Base-by-base conservation (phyloP, 2,329 filamentous ascomycete genomes). In the Aspergillus pseudonomiae region DNA sequence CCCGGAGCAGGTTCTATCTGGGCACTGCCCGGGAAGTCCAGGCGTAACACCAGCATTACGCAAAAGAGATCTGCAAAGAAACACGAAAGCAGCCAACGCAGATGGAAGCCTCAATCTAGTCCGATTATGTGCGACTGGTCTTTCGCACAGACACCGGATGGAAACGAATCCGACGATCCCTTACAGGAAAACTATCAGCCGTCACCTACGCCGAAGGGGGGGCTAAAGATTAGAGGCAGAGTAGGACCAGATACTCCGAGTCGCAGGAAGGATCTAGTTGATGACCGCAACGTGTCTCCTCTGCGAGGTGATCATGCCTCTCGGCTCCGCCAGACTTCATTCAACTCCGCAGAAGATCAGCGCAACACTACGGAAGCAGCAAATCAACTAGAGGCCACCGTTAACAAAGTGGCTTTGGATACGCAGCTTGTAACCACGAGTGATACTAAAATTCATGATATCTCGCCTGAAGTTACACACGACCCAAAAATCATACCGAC, bases 161-260 rank as follows among this genome's bases (percentile, higher is more conserved):
- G 70, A 57, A 75, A 71, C 59, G 78, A 80, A 64, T 80, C 79
- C n/a, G 79, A 80, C 65, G 79, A 80, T 63, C 79, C 79, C 52
- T 69, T 80, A 59, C 77, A 79, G 61, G 75, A 79, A 48, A 67
- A 70, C 32, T 63, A 71, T 30, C 70, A 72, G 62, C 70, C 73
- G 14, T 77, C 76, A 2, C 74, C 73, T 36, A 73, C 71, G n/a
- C 67, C 72, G 19, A 75, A 70, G 28, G 64, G 57, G 41, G 19
- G 64, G 9, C 43, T 65, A 30, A 67, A 71, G 34, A 67, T 73
- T 43, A 69, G 70, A 52, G 70, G 71, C 21, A 73, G 59, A 19
- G 55, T 65, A 28, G 60, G 26, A 36, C 52, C 59, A 21, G 53
- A 32, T 41, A 58, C 62, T 9, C 56, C 53, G 16, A 60, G 43